Percentiles rank a stretch among this genome's conserved stretches.
phyloP scores from a whole-genome alignment of 371 early-diverging fungal species.

The Syncephalastrum contaminatum region DNA sequence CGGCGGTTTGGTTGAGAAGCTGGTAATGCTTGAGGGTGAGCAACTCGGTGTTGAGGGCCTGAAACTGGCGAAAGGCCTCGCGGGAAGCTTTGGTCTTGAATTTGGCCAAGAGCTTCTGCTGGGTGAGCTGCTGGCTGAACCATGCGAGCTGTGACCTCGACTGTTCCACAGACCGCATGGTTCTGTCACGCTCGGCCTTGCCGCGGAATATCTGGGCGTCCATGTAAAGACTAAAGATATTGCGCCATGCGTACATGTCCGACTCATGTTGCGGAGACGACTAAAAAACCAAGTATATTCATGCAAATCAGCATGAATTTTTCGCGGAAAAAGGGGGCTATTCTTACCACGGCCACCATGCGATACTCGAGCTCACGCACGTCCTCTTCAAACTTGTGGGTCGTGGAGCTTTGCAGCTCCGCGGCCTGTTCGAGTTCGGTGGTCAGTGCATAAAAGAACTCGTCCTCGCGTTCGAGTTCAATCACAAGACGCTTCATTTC shows the following conservation, averaged over 20 bases:
- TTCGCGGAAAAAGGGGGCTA: too few species aligned
- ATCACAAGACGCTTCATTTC: slow-evolving; percentile 46
- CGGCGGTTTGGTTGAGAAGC: slow-evolving; percentile 73
- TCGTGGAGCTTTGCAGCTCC: slow-evolving; percentile 34
- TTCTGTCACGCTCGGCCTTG: slow-evolving; percentile 43
- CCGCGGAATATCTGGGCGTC: slow-evolving; percentile 70
- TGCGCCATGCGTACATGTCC: slow-evolving; percentile 74
- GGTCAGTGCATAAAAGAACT: slow-evolving; percentile 57
- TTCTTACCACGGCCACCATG: slow-evolving; percentile 45
- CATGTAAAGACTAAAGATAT: slow-evolving; percentile 67
- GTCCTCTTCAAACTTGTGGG: slow-evolving; percentile 42
- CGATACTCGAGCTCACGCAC: slow-evolving; percentile 44
- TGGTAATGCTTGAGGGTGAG: slow-evolving; percentile 70
- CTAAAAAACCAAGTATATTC: slow-evolving; percentile 8
- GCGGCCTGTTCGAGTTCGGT: slow-evolving; percentile 48
- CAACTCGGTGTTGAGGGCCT: slow-evolving; percentile 66
- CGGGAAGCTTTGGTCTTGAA: slow-evolving; percentile 46
- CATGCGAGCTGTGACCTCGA: slow-evolving; percentile 59
- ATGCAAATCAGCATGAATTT: slow-evolving; percentile 1
- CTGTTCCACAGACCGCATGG: slow-evolving; percentile 48
- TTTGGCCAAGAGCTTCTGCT: slow-evolving; percentile 32
- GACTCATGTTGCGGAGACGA: slow-evolving; percentile 56
- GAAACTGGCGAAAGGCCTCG: slow-evolving; percentile 54
- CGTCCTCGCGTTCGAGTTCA: slow-evolving; percentile 58
- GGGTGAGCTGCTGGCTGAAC: slow-evolving; percentile 54